These are phyloP conservation scores for Colletotrichum spaethianum DNA, from an alignment of 2,329 filamentous ascomycete species.

Conservation along the genomic window DNA sequence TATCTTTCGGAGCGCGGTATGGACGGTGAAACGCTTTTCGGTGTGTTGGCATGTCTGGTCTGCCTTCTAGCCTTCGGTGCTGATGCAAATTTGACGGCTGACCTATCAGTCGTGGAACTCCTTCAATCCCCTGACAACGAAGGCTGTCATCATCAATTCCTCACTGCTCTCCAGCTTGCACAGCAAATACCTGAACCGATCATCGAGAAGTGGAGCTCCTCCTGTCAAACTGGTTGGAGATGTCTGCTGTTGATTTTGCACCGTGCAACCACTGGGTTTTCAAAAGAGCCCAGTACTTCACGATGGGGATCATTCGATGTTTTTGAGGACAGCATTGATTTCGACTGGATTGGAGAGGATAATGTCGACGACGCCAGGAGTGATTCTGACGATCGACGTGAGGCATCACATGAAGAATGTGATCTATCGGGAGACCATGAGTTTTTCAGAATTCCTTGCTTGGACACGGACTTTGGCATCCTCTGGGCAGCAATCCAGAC, in stretches of 20 bases:
- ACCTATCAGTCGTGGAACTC: not conserved
- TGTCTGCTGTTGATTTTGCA: slow-evolving; percentile 36
- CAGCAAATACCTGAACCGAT: not conserved
- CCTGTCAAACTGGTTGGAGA: slow-evolving; percentile 10
- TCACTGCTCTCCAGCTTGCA: not conserved
- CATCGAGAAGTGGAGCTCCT: not conserved
- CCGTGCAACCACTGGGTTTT: slow-evolving; percentile 42
- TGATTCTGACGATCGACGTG: too few relatives aligned
- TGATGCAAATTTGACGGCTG: slow-evolving; percentile 32
- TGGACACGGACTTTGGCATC: slow-evolving; percentile 36
- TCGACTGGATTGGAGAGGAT: too few relatives aligned
- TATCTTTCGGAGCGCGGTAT: slow-evolving; percentile 50
- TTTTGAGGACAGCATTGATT: too few relatives aligned
- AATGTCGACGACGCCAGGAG: too few relatives aligned
- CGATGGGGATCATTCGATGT: not conserved
- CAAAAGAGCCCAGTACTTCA: slow-evolving; percentile 28
- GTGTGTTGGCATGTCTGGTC: slow-evolving; percentile 53
- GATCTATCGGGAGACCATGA: not conserved
- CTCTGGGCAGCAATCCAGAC: slow-evolving; percentile 55
- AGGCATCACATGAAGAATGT: too few relatives aligned
- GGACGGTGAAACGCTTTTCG: slow-evolving; percentile 55
- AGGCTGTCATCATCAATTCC: not conserved
- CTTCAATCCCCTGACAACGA: not conserved
- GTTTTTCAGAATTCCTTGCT: not conserved
- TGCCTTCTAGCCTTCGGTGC: slow-evolving; percentile 49